These are phyloP conservation scores for Phaffomyces opuntiae DNA, from an alignment of 805 yeast species.

Conservation along the genomic window DNA sequence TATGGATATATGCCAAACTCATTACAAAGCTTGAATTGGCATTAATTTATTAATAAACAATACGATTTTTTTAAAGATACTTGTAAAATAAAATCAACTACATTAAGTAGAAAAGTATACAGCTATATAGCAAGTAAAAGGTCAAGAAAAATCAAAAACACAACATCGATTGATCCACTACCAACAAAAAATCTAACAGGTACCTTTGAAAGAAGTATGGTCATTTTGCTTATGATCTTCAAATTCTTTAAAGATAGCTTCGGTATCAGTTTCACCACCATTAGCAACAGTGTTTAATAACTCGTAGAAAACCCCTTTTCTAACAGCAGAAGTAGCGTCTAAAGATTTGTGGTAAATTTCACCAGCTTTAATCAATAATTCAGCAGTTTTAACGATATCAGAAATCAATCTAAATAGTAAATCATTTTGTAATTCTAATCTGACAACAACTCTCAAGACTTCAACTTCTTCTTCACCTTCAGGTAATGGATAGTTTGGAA, in stretches of 20 bases:
- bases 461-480: slow-evolving; percentile 49
- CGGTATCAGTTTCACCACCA: slow-evolving; percentile 39
- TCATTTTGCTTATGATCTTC: slow-evolving; percentile 19
- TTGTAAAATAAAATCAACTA: too few species aligned
- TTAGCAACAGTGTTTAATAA: slow-evolving; percentile 49
- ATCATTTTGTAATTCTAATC: slow-evolving; percentile 56
- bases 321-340: slow-evolving; percentile 11
- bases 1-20: neutral
- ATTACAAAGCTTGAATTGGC: neutral
- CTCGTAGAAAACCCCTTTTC: slow-evolving; percentile 34
- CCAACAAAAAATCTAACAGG: slow-evolving; percentile 8
- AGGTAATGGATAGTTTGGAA: slow-evolving; percentile 86
- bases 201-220: slow-evolving; percentile 24
- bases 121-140: too few species aligned
- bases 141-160: neutral
- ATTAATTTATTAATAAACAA: neutral
- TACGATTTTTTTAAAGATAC: too few species aligned
- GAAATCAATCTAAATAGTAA: slow-evolving; percentile 57
- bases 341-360: slow-evolving; percentile 20
- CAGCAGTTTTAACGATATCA: slow-evolving; percentile 47
- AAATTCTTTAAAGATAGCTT: slow-evolving; percentile 8
- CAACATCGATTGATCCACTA: neutral
- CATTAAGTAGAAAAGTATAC: too few species aligned
- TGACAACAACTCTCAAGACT: slow-evolving; percentile 78
- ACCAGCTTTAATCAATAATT: slow-evolving; percentile 44